phyloP scores from a whole-genome alignment of 148 eudicot genomes.

The Talinum fruticosum region DNA sequence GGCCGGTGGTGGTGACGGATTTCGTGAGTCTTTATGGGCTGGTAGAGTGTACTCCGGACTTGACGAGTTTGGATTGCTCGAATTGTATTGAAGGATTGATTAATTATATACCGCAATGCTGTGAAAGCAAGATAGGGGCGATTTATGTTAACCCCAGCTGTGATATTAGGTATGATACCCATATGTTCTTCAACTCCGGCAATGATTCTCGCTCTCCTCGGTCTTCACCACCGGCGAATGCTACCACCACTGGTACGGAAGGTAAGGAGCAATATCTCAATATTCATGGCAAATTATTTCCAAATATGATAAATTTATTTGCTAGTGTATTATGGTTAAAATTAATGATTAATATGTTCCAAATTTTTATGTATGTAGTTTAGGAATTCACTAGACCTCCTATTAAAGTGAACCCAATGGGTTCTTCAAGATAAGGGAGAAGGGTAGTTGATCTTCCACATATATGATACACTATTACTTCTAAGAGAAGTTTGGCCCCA shows the following conservation, averaged over 20 bases:
- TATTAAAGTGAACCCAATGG: too few species aligned
- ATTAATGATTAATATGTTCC: too few species aligned
- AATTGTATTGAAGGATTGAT: background rate
- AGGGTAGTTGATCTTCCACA: too few species aligned
- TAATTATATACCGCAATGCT: background rate
- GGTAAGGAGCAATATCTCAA: background rate
- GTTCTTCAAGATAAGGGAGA: too few species aligned
- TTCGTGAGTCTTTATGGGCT: background rate
- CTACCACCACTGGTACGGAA: background rate
- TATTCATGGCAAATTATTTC: too few species aligned
- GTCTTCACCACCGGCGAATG: background rate
- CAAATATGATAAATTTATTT: too few species aligned
- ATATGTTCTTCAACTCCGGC: background rate
- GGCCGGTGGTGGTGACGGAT: background rate
- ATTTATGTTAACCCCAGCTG: background rate
- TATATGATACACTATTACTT: too few species aligned
- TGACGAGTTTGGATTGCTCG: background rate
- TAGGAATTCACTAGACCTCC: too few species aligned
- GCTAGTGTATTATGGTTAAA: too few species aligned
- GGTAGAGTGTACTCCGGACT: background rate
- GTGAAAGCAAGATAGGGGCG: background rate
- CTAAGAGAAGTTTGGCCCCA: too few species aligned
- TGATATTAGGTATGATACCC: background rate
- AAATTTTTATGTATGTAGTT: too few species aligned
- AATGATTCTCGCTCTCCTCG: background rate